Evolutionary conservation across 2,329 filamentous ascomycete genomes (phyloP), one percentile per base, ranked within the genome.

Genomic region (Biscogniauxia marginata): DNA sequence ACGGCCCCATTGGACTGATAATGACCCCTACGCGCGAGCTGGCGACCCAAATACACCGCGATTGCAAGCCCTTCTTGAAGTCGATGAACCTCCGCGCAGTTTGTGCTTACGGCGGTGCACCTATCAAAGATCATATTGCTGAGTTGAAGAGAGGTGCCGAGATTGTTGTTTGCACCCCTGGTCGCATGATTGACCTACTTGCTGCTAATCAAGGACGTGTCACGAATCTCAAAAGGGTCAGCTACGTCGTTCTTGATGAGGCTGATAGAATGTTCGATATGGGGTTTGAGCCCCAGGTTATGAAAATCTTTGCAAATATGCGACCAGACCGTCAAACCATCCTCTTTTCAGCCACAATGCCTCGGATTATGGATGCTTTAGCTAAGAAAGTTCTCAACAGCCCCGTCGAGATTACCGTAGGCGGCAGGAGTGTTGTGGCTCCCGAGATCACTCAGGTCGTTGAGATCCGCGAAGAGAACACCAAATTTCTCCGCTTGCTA

Each of bases 251-350:
- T 9, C 84, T 99, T 43, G 95, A 99, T 70, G 95, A 99, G 75
- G 95, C 95, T 49, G 95, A 99, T 74, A 89, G 95, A 60, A 98
- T 99, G 95, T 97, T 98, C 71, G 95, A 99, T 72, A 98, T 99
- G 95, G 95, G 95, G 13, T 99, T 99, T 69, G 93, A 96, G 74
- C 93, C 95, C 2, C 95, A 99, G 73, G 93, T 99, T 53, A 95
- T 95, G 85, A 97, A 96, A 74, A 95, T 99, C 56, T 87, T 98
- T 70, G 86, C 86, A 63, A 96, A 95, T 67, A 89, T 96, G 71
- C 88, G 95, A 49, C 93, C 95, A 0, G 90, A 97, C 71, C 87
- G 90, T 50, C 95, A 99, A 71, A 96, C 92, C 0, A 92, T 98
- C 51, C 81, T 98, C 21, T 99, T 98, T 73, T 98, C 95, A 0